Evolutionary conservation across 257 asterid species (phyloP).

Genomic region (Solanum bukasovii): DNA sequence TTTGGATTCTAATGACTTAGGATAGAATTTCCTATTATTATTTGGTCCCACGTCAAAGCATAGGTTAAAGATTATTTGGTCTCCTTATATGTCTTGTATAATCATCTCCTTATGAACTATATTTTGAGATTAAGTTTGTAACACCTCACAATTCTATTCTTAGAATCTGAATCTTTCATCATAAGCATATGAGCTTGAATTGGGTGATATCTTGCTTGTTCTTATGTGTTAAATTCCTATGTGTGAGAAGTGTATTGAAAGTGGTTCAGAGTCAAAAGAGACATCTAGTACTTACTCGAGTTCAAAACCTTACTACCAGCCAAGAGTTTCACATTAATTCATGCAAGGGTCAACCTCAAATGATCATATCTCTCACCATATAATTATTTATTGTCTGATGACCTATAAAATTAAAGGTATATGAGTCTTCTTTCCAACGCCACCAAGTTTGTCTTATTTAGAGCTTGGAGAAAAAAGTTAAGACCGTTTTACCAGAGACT

Average conservation of each 20-base stretch:
- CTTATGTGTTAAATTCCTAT: not conserved
- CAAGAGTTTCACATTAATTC: not conserved
- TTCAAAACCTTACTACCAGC: no score
- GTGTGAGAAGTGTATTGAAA: not conserved
- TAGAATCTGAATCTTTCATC: not conserved
- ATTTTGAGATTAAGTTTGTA: not conserved
- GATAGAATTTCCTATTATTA: no score
- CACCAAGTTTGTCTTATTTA: no score
- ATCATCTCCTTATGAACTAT: not conserved
- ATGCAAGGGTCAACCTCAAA: not conserved
- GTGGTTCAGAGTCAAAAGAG: not conserved
- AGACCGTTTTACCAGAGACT: not conserved
- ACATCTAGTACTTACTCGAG: not conserved
- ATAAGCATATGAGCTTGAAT: not conserved
- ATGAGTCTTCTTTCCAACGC: not conserved
- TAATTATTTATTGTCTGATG: not conserved
- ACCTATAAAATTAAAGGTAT: not conserved
- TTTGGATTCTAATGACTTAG: no score
- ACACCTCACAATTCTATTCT: not conserved
- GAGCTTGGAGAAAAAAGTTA: not conserved
- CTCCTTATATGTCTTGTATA: not conserved
- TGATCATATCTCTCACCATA: not conserved
- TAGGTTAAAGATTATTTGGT: not conserved
- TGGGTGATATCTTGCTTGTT: not conserved
- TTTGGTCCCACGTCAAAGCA: not conserved